Evolutionary conservation across 306 rosid genomes (phyloP).

Genomic region (Fagus sylvatica): DNA sequence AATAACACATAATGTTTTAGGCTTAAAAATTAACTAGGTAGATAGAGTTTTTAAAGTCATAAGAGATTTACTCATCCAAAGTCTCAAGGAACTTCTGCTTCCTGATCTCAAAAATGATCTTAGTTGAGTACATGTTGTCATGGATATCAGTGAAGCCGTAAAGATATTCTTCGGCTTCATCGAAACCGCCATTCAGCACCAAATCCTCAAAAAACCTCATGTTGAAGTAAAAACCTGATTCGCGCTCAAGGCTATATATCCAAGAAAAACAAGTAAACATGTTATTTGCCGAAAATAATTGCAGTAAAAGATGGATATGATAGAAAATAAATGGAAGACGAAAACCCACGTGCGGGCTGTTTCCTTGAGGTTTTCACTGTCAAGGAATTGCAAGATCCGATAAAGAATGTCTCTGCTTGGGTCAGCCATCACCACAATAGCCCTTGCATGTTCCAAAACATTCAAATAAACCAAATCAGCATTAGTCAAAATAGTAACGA

Average conservation of each 20-base stretch:
- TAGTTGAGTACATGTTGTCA: slow-evolving; percentile 20
- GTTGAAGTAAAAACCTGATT: slow-evolving; percentile 8
- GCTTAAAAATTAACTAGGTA: background rate
- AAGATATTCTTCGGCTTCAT: slow-evolving; percentile 21
- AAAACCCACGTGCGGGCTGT: slow-evolving; percentile 21
- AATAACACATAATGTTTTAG: too few species aligned
- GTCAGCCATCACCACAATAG: too few species aligned
- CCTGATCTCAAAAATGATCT: slow-evolving; percentile 14
- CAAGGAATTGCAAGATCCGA: slow-evolving; percentile 8
- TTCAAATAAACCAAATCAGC: too few species aligned
- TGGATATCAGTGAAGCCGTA: slow-evolving; percentile 14
- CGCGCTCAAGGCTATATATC: slow-evolving; percentile 15
- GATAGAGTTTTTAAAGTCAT: too few species aligned
- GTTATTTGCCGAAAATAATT: too few species aligned
- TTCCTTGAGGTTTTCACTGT: background rate
- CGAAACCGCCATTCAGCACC: slow-evolving; percentile 3
- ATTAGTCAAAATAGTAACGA: too few species aligned
- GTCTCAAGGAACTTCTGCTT: slow-evolving; percentile 22
- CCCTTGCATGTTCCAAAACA: too few species aligned
- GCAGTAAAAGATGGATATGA: too few species aligned
- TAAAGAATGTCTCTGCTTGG: background rate
- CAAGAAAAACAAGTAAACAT: background rate
- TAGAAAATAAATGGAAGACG: background rate
- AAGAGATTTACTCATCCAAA: slow-evolving; percentile 11
- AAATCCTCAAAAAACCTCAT: slow-evolving; percentile 1